Conservation (phyloP, 192 early-diverging fungal genomes). For the Coemansia sp. region DNA sequence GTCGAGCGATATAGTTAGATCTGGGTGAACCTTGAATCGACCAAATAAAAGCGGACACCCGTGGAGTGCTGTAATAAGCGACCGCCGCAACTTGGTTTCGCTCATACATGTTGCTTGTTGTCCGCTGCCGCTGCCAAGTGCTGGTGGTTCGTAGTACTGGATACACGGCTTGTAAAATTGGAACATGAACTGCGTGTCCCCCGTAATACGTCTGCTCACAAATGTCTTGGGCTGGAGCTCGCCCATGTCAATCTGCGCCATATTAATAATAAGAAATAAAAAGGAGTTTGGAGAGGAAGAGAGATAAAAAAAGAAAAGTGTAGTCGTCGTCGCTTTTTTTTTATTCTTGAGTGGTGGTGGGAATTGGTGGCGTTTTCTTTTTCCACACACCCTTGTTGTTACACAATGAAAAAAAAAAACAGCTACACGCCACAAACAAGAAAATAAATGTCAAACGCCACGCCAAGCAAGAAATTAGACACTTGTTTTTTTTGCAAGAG, state of each 20-base stretch:
- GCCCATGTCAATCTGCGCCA: constrained; percentile 12
- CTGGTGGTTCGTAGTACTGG: constrained; percentile 44
- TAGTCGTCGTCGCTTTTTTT: background rate
- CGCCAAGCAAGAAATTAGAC: too few relatives aligned
- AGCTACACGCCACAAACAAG: too few relatives aligned
- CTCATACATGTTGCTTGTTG: constrained; percentile 4
- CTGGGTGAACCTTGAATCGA: constrained; percentile 15
- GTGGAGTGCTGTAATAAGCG: constrained; percentile 20
- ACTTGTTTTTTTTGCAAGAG: too few relatives aligned
- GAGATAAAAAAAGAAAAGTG: background rate
- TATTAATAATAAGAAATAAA: background rate
- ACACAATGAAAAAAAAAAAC: too few relatives aligned
- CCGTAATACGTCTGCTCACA: constrained; percentile 14
- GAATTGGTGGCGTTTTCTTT: background rate
- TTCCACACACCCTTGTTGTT: background rate
- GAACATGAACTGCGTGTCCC: constrained; percentile 56
- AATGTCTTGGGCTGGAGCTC: background rate
- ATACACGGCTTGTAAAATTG: constrained; percentile 54
- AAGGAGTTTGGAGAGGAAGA: background rate
- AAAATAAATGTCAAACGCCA: too few relatives aligned
- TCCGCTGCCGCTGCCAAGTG: background rate
- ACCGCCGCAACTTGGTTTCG: background rate
- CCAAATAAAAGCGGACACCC: constrained; percentile 36
- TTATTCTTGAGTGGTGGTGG: too few relatives aligned
- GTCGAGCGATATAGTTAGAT: constrained; percentile 19